A percentile compares a stretch with the other conserved stretches of the same genome.
These are phyloP conservation scores for Blastobotrys petasosporus DNA, from an alignment of 1,139 yeast genomes.

Conservation along the genomic window DNA sequence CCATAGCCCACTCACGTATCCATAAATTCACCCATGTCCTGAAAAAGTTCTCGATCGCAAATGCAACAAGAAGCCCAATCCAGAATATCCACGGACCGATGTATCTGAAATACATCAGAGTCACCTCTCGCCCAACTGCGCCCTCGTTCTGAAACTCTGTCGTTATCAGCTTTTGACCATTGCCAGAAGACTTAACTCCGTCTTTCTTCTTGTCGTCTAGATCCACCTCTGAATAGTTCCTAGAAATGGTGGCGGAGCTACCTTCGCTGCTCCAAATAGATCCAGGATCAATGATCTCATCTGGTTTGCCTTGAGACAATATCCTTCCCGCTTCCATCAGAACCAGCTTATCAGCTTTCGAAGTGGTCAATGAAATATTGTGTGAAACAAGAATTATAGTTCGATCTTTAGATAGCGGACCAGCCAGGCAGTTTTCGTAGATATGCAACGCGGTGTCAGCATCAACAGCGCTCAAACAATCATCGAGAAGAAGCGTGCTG, in stretches of 20 bases:
- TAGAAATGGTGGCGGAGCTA: conserved; percentile 15
- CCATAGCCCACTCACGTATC: conserved; percentile 55
- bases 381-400: conserved; percentile 91
- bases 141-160: conserved; percentile 85
- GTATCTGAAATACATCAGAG: conserved; percentile 55
- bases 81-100: conserved; percentile 58
- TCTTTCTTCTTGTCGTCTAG: conserved; percentile 15
- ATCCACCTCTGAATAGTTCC: conserved; percentile 23
- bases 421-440: conserved; percentile 82
- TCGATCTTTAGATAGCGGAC: conserved; percentile 75
- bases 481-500: conserved; percentile 76
- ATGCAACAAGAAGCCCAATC: conserved; percentile 41
- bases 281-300: conserved; percentile 35
- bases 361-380: conserved; percentile 81
- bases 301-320: conserved; percentile 73
- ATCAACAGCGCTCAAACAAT: conserved; percentile 94
- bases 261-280: background rate
- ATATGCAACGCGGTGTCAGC: conserved; percentile 93
- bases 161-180: conserved; percentile 11
- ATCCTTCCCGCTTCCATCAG: conserved; percentile 80
- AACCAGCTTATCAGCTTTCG: conserved; percentile 72
- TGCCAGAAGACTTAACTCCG: conserved; percentile 20
- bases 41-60: conserved; percentile 50
- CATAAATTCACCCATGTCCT: conserved; percentile 73
- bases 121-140: conserved; percentile 65